A percentile compares a stretch with the other conserved stretches of the same genome.
Conservation (phyloP, 31 red algal genomes). For the Odonthalia washingtoniensis region DNA sequence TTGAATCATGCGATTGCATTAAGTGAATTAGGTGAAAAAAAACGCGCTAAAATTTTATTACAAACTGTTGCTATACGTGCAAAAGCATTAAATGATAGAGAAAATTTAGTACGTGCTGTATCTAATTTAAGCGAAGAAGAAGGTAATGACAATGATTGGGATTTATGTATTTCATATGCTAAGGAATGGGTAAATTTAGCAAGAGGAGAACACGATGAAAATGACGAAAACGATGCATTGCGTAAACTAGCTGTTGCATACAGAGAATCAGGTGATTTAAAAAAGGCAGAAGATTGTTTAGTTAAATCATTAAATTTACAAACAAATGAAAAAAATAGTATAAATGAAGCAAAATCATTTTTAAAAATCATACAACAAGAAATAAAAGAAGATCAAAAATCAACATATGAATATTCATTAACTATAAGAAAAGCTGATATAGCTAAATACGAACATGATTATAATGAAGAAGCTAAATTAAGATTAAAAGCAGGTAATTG, state of each 20-base stretch:
- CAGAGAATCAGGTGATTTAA: constrained; percentile 25
- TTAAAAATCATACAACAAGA: constrained; percentile 46
- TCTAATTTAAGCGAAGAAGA: constrained; percentile 71
- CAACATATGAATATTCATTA: constrained; percentile 7
- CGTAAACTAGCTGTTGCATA: constrained; percentile 51
- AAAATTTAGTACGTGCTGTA: constrained; percentile 54
- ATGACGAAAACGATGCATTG: constrained; percentile 62
- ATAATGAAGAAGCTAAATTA: constrained; percentile 55
- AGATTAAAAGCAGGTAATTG: constrained; percentile 47
- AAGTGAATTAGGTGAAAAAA: constrained; percentile 50
- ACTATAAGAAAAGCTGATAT: constrained; percentile 19
- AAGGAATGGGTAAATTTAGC: constrained; percentile 61
- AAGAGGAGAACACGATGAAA: constrained; percentile 42
- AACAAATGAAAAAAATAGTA: not conserved
- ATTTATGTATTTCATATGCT: constrained; percentile 42
- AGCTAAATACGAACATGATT: constrained; percentile 38
- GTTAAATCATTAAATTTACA: constrained; percentile 17
- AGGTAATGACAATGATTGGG: constrained; percentile 52
- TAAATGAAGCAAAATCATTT: constrained; percentile 51
- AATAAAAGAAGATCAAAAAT: constrained; percentile 28
- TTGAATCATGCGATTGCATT: constrained; percentile 59
- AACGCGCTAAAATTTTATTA: constrained; percentile 43
- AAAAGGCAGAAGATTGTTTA: constrained; percentile 40
- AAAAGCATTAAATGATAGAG: constrained; percentile 29
- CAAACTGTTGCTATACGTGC: constrained; percentile 51